Evolutionary conservation across 306 rosid genomes (phyloP).

Genomic region (Abrus pulchellus): DNA sequence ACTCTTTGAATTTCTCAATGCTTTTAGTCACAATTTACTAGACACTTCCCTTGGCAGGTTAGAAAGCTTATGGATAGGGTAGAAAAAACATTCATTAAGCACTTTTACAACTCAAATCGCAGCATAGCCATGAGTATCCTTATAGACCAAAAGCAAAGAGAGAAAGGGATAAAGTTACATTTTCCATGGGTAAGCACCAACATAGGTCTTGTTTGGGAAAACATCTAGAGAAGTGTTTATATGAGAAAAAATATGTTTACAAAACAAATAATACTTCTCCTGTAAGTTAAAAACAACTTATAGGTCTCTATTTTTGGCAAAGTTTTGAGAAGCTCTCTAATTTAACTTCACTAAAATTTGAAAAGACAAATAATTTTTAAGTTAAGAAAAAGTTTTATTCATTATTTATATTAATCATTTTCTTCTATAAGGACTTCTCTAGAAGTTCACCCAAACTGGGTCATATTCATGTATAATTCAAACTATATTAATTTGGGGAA

Average conservation of each 20-base stretch:
- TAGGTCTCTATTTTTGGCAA: too few species aligned
- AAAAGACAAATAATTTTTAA: too few species aligned
- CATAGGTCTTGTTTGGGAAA: not conserved
- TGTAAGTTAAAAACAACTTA: too few species aligned
- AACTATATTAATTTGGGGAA: not conserved
- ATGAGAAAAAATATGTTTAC: too few species aligned
- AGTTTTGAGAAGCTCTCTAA: too few species aligned
- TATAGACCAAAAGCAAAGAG: slow-evolving; percentile 63
- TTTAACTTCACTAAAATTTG: too few species aligned
- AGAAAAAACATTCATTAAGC: slow-evolving; percentile 52
- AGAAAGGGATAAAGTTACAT: slow-evolving; percentile 71
- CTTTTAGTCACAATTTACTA: not conserved
- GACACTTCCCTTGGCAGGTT: slow-evolving; percentile 44
- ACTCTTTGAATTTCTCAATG: not conserved
- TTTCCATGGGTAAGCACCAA: slow-evolving; percentile 61
- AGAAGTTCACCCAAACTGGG: too few species aligned
- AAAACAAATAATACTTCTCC: too few species aligned
- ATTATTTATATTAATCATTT: too few species aligned
- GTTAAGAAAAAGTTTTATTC: too few species aligned
- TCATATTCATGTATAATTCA: not conserved
- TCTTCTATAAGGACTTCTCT: too few species aligned
- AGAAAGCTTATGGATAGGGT: slow-evolving; percentile 52
- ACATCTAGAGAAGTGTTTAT: too few species aligned
- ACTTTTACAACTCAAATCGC: slow-evolving; percentile 73
- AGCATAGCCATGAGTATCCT: slow-evolving; percentile 66